Evolutionary conservation across 257 asterid genomes (phyloP), one percentile per base, ranked within the genome.

Genomic region (Jaltomata sinuosa): DNA sequence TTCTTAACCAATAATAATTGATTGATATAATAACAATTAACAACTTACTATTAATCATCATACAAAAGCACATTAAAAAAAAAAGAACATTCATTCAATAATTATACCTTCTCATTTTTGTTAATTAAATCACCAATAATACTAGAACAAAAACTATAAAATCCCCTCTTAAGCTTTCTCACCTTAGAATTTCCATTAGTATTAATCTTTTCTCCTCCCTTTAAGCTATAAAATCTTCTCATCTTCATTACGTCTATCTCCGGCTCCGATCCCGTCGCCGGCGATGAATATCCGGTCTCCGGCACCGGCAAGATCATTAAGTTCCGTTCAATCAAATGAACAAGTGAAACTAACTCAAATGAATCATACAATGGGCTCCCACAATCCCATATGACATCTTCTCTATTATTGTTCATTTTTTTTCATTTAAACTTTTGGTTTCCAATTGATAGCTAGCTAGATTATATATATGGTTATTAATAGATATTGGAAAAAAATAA

Each of bases 311-410:
- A 50, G 14, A 53, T 25, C 87, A 67, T 80, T 65, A 84, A 84
- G 50, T 88, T 88, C 10, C 88, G 85, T 47, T 91, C 94, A 5
- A 92, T 88, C 71, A 89, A 57, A 76, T 87, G 74, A 0, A 85
- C 57, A 5, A 89, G 47, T 42, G 93, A 87, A 55, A 84, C 86
- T 27, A 91, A 74, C 83, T 92, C 95, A 18, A 84, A 85, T 52
- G 94, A 85, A 89, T 91, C 95, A 65, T 92, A 89, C 9, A 91
- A 87, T 6, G 90, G 87, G 85, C 93, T 92, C 84, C 95, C 95
- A 72, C 94, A 92, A 19, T 91, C 87, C 93, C 94, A 92, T 69
- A 61, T 8, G 22, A 29, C 29, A 6, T 72, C 82, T 67, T 85
- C 85, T 52, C 68, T 54, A 79, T 85, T 84, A 36, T 69, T 82